These are phyloP conservation scores for Coprinopsis sp. DNA, from an alignment of 768 basidiomycete genomes.

Conservation along the genomic window DNA sequence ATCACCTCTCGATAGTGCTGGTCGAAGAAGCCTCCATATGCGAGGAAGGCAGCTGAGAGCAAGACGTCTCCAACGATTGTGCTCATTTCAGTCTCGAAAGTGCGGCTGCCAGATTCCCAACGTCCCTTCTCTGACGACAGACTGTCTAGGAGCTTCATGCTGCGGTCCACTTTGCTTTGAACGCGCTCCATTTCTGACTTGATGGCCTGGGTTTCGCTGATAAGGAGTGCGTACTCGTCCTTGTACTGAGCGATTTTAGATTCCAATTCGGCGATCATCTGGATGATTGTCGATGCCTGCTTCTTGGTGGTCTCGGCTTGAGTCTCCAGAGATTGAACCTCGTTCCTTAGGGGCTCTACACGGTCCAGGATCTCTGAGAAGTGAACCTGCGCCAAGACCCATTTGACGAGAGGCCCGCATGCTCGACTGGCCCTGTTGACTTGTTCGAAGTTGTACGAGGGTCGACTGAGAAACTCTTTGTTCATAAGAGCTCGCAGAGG, in stretches of 20 bases:
- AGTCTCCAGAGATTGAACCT: constrained; percentile 87
- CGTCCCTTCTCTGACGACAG: constrained; percentile 90
- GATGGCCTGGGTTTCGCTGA: constrained; percentile 96
- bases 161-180: constrained; percentile 93
- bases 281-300: constrained; percentile 84
- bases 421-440: constrained; percentile 95
- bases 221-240: constrained; percentile 93
- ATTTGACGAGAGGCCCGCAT: constrained; percentile 96
- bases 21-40: constrained; percentile 98
- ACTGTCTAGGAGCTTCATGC: constrained; percentile 91
- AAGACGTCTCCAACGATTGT: constrained; percentile 97
- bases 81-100: constrained; percentile 97
- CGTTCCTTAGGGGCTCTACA: constrained; percentile 93
- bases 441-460: constrained; percentile 90
- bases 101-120: constrained; percentile 93
- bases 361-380: constrained; percentile 98
- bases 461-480: constrained; percentile 85
- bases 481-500: constrained; percentile 86
- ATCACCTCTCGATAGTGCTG: constrained; percentile 96
- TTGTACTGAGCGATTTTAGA: constrained; percentile 91
- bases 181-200: constrained; percentile 98
- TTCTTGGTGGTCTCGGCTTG: constrained; percentile 95
- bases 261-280: constrained; percentile 91
- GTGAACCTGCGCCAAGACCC: constrained; percentile 94
- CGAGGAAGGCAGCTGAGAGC: constrained; percentile 92